A percentile compares a stretch with the other conserved stretches of the same genome.
Conservation (phyloP, 495 filamentous ascomycete genomes). For the Ascodesmis nigricans region DNA sequence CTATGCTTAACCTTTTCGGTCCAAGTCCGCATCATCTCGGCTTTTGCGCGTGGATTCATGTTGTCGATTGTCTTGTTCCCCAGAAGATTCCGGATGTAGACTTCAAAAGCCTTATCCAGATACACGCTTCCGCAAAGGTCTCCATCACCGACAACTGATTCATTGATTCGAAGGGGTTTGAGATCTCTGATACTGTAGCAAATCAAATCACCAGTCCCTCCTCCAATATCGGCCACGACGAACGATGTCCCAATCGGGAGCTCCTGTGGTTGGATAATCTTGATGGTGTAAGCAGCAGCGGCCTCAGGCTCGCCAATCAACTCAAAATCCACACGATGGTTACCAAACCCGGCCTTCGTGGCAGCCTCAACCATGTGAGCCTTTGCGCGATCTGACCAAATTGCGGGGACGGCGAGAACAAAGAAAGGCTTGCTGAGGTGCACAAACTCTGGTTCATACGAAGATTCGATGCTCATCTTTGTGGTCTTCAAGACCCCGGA, state of each 20-base stretch:
- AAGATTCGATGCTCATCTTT: too few relatives aligned
- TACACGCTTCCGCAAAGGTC: constrained; percentile 45
- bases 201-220: constrained; percentile 33
- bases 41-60: too few relatives aligned
- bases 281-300: constrained; percentile 11
- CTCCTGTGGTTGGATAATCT: constrained; percentile 5
- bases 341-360: constrained; percentile 42
- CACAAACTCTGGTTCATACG: too few relatives aligned
- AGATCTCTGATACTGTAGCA: constrained; percentile 30
- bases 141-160: constrained; percentile 31
- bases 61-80: too few relatives aligned
- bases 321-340: constrained; percentile 2
- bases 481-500: too few relatives aligned
- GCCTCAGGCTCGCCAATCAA: constrained; percentile 30
- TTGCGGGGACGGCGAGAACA: constrained; percentile 54
- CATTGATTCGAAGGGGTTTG: constrained; percentile 27
- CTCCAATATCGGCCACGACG: constrained; percentile 34
- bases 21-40: constrained; percentile 27
- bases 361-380: constrained; percentile 41
- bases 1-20: constrained; percentile 24
- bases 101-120: too few relatives aligned
- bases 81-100: too few relatives aligned
- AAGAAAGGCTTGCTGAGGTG: too few relatives aligned
- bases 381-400: constrained; percentile 54
- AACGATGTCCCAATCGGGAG: constrained; percentile 16